Conservation (phyloP, 1,284 basidiomycete species). For the Cryptococcus sp. region DNA sequence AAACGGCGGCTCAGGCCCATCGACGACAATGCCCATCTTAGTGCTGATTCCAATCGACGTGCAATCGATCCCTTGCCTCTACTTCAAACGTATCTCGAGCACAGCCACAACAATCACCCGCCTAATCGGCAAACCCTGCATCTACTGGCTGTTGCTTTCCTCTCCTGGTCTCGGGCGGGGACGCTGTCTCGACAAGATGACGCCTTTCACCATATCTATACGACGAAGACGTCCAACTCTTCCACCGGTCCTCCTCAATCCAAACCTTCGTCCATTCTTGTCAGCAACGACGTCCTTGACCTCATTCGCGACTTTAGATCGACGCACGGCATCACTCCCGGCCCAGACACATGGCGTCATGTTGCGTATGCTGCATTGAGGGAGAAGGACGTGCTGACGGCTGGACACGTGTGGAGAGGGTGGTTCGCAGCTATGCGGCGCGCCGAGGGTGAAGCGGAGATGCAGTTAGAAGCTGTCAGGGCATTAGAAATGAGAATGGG, state of each 20-base stretch:
- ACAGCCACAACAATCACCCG: background rate
- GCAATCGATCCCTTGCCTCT: background rate
- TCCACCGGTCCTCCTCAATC: background rate
- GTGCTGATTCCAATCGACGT: background rate
- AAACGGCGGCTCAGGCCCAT: too few species aligned
- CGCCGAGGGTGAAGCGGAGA: background rate
- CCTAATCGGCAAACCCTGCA: constrained; percentile 25
- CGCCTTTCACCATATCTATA: too few species aligned
- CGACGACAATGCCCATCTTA: background rate
- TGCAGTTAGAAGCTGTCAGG: too few species aligned
- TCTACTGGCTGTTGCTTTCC: constrained; percentile 10
- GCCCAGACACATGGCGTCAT: constrained; percentile 32
- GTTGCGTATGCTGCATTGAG: constrained; percentile 15
- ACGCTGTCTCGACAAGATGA: too few species aligned
- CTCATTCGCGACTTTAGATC: constrained; percentile 10
- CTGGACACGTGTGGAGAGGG: constrained; percentile 12
- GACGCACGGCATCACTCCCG: constrained; percentile 12
- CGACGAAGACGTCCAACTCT: background rate
- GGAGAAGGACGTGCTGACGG: constrained; percentile 3
- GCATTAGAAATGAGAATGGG: too few species aligned
- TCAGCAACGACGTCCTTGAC: background rate
- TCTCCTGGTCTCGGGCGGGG: constrained; percentile 1
- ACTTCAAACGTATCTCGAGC: background rate
- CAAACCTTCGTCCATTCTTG: background rate
- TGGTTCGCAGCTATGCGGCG: constrained; percentile 12